phyloP scores from a whole-genome alignment of 371 early-diverging fungal genomes.

The Batkoa obscura region DNA sequence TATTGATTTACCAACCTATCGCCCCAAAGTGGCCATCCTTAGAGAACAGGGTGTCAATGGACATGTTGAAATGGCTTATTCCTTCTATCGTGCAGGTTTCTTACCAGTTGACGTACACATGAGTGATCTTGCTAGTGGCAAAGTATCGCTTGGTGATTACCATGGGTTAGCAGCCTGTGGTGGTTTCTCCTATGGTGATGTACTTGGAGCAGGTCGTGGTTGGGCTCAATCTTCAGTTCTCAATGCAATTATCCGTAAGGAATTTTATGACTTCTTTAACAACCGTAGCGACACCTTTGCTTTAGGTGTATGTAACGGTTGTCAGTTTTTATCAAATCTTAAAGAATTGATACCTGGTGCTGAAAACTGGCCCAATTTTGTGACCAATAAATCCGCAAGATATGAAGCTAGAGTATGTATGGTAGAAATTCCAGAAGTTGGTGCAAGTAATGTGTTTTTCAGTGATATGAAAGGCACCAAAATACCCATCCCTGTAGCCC shows the following conservation, averaged over 20 bases:
- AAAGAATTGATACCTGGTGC: constrained; percentile 63
- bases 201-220: constrained; percentile 88
- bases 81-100: constrained; percentile 84
- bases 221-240: constrained; percentile 86
- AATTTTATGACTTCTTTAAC: constrained; percentile 63
- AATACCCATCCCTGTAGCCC: constrained; percentile 87
- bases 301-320: constrained; percentile 93
- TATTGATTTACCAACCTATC: constrained; percentile 11
- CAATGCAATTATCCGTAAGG: constrained; percentile 38
- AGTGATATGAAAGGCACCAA: constrained; percentile 73
- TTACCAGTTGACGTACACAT: constrained; percentile 88
- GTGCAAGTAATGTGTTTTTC: constrained; percentile 40
- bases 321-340: constrained; percentile 84
- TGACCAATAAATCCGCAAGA: constrained; percentile 74
- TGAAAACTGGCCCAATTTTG: constrained; percentile 74
- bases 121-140: constrained; percentile 72
- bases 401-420: constrained; percentile 82
- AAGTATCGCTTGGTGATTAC: constrained; percentile 44
- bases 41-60: constrained; percentile 96
- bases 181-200: constrained; percentile 96
- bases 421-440: constrained; percentile 30
- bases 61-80: constrained; percentile 81
- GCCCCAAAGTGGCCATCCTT: constrained; percentile 78
- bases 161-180: constrained; percentile 85
- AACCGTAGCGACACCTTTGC: constrained; percentile 74